A percentile compares a stretch with the other conserved stretches of the same genome.
phyloP scores from a whole-genome alignment of 2,329 filamentous ascomycete species.

The Davidsoniella virescens region DNA sequence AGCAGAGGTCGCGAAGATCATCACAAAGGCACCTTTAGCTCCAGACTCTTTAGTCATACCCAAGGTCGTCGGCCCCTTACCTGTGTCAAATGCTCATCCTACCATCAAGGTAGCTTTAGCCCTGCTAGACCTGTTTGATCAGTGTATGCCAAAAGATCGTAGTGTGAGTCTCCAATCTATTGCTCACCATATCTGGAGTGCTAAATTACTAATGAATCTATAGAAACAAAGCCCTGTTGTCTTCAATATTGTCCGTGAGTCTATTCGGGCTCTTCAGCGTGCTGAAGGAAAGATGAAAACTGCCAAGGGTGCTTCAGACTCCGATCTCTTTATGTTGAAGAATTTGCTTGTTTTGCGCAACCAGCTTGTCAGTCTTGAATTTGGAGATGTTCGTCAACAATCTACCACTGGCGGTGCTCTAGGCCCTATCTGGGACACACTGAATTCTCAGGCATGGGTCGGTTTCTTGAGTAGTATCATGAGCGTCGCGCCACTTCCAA shows the following conservation, averaged over 20 bases:
- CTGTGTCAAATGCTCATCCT: slow-evolving; percentile 41
- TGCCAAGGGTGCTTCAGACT: slow-evolving; percentile 45
- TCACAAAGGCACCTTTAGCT: slow-evolving; percentile 31
- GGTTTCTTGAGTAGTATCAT: slow-evolving; percentile 43
- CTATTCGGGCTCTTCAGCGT: slow-evolving; percentile 64
- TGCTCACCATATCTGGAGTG: slow-evolving; percentile 10
- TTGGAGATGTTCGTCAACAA: slow-evolving; percentile 49
- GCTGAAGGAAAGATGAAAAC: slow-evolving; percentile 57
- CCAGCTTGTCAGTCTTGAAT: slow-evolving; percentile 89
- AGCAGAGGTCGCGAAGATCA: slow-evolving; percentile 36
- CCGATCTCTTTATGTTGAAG: slow-evolving; percentile 83
- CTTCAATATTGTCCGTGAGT: slow-evolving; percentile 70
- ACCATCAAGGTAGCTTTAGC: slow-evolving; percentile 42
- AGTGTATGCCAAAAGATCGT: slow-evolving; percentile 46
- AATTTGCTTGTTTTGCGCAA: slow-evolving; percentile 92
- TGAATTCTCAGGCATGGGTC: slow-evolving; percentile 40
- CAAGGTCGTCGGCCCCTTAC: slow-evolving; percentile 30
- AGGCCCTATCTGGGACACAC: slow-evolving; percentile 46
- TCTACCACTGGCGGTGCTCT: slow-evolving; percentile 28
- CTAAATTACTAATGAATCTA: slow-evolving; percentile 14
- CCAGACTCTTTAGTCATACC: slow-evolving; percentile 34
- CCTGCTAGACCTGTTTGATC: slow-evolving; percentile 45
- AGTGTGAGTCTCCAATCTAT: slow-evolving; percentile 29
- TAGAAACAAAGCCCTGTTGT: slow-evolving; percentile 38
- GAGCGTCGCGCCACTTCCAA: slow-evolving; percentile 25